A percentile compares a stretch with the other conserved stretches of the same genome.
phyloP scores from a whole-genome alignment of 2,329 filamentous ascomycete genomes.

The Fusarium pilosicola region DNA sequence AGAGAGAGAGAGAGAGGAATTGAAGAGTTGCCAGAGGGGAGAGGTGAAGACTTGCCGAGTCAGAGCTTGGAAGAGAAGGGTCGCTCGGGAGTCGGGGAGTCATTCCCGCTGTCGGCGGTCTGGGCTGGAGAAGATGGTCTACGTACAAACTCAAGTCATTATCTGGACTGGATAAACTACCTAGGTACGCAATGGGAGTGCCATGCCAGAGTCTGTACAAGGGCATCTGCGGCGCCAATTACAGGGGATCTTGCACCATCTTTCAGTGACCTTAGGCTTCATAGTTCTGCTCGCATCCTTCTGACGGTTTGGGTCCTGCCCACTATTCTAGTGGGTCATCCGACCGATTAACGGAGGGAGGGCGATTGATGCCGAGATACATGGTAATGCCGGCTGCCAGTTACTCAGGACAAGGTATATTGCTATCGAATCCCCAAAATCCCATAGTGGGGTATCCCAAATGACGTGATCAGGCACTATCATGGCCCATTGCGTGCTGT shows the following conservation, averaged over 20 bases:
- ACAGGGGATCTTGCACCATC: not conserved
- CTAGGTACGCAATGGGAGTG: constrained; percentile 21
- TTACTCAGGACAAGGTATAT: constrained; percentile 20
- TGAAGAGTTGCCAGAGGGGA: constrained; percentile 8
- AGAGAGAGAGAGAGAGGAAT: constrained; percentile 16
- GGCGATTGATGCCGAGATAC: constrained; percentile 30
- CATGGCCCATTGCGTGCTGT: constrained; percentile 33
- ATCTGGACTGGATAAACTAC: not conserved
- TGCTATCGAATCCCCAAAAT: constrained; percentile 28
- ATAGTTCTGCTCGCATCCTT: constrained; percentile 16
- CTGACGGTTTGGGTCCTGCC: constrained; percentile 13
- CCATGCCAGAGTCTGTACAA: constrained; percentile 4
- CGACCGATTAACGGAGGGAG: constrained; percentile 44
- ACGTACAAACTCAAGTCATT: constrained; percentile 9
- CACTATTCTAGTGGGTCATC: constrained; percentile 37
- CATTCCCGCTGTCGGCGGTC: constrained; percentile 44
- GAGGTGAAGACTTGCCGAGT: constrained; percentile 16
- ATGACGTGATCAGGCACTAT: constrained; percentile 45
- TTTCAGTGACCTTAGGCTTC: constrained; percentile 13
- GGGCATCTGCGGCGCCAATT: constrained; percentile 5
- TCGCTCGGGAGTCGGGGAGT: constrained; percentile 44
- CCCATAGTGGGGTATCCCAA: constrained; percentile 33
- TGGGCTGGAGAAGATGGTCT: constrained; percentile 21
- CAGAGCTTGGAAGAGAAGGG: constrained; percentile 21
- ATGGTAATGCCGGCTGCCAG: not conserved